Conservation (phyloP, 2,329 filamentous ascomycete species). For the Tothia fuscella region DNA sequence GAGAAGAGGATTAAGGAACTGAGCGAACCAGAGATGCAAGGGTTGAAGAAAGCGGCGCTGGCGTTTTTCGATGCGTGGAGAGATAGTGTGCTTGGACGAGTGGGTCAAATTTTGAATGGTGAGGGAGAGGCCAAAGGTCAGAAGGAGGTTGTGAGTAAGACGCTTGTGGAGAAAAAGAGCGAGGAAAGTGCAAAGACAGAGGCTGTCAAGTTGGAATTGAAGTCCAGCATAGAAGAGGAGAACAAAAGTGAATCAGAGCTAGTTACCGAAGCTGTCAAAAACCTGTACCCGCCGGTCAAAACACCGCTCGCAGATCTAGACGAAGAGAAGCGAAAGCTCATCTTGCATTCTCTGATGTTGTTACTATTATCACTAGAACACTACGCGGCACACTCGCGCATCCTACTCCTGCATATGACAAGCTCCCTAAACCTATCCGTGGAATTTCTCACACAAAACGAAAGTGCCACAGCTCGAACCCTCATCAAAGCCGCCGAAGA, state of each 20-base stretch:
- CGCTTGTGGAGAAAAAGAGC: constrained; percentile 25
- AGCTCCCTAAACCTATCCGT: constrained; percentile 59
- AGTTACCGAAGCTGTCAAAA: constrained; percentile 27
- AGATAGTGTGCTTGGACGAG: constrained; percentile 52
- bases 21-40: constrained; percentile 40
- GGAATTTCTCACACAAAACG: constrained; percentile 54
- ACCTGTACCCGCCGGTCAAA: constrained; percentile 31
- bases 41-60: constrained; percentile 58
- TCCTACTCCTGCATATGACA: constrained; percentile 57
- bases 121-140: constrained; percentile 21
- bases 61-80: constrained; percentile 74
- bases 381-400: constrained; percentile 62
- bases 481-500: constrained; percentile 64
- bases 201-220: constrained; percentile 21
- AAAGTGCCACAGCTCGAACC: constrained; percentile 61
- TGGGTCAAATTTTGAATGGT: constrained; percentile 51
- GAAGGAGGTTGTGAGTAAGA: constrained; percentile 19
- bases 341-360: constrained; percentile 62
- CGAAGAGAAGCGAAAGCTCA: constrained; percentile 49
- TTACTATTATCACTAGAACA: constrained; percentile 65
- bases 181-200: constrained; percentile 16
- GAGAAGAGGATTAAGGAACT: constrained; percentile 34
- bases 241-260: constrained; percentile 13
- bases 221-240: constrained; percentile 19
- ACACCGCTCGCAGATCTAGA: constrained; percentile 50